These are phyloP conservation scores for Gaultheria prostrata DNA, from an alignment of 148 eudicot species.

Conservation along the genomic window DNA sequence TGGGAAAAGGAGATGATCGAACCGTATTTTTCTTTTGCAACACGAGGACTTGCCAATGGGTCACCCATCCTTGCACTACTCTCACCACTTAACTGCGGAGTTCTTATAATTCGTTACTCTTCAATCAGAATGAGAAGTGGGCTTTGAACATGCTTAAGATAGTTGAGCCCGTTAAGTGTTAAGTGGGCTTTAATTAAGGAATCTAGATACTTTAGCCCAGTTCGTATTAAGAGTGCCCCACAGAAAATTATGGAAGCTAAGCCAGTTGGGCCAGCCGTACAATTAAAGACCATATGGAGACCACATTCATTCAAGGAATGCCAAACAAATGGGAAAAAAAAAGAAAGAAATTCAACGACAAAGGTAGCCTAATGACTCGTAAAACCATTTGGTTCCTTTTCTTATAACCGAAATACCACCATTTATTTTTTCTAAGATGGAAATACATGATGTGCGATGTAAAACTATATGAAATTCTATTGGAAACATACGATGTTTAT, in stretches of 20 bases:
- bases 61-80: slow-evolving; percentile 73
- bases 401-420: too few species aligned
- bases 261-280: not conserved
- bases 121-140: not conserved
- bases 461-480: too few species aligned
- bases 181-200: not conserved
- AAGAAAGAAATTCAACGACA: not conserved
- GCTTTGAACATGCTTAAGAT: not conserved
- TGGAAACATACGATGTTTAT: too few species aligned
- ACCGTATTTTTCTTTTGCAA: slow-evolving; percentile 19
- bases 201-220: not conserved
- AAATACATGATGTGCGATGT: too few species aligned
- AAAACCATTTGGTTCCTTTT: too few species aligned
- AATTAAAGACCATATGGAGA: not conserved
- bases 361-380: not conserved
- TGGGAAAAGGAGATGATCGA: too few species aligned
- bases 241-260: not conserved
- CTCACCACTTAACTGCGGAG: slow-evolving; percentile 19
- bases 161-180: too few species aligned
- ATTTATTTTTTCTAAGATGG: too few species aligned
- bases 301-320: not conserved
- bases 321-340: not conserved
- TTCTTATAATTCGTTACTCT: too few species aligned
- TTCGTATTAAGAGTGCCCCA: too few species aligned
- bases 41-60: slow-evolving; percentile 53